A percentile compares a stretch with the other conserved stretches of the same genome.
phyloP scores from a whole-genome alignment of 1,139 yeast species.

The Yamadazyma atlantica region DNA sequence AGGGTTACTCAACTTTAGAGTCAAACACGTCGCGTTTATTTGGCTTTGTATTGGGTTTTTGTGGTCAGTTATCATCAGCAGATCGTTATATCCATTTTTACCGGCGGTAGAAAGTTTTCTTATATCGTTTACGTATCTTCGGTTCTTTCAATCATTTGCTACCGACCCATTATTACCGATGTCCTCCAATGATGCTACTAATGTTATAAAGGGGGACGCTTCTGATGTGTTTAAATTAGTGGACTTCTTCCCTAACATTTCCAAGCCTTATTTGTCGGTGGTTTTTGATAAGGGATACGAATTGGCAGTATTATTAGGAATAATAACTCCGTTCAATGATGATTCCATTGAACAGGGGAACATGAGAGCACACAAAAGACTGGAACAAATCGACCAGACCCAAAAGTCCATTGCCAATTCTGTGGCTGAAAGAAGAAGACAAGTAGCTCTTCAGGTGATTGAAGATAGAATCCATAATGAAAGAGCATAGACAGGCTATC shows the following conservation, averaged over 20 bases:
- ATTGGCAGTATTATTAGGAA: constrained; percentile 50
- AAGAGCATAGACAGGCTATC: constrained; percentile 5
- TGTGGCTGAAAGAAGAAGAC: constrained; percentile 82
- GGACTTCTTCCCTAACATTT: constrained; percentile 71
- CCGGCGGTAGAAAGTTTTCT: constrained; percentile 73
- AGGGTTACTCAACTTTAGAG: constrained; percentile 63
- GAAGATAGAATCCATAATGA: constrained; percentile 64
- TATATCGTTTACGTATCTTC: constrained; percentile 68
- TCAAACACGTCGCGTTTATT: constrained; percentile 72
- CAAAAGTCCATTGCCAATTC: constrained; percentile 50
- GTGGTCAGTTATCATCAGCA: constrained; percentile 40
- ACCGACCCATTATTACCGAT: constrained; percentile 42
- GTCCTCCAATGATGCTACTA: constrained; percentile 23
- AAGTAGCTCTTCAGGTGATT: constrained; percentile 77
- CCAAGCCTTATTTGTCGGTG: constrained; percentile 53
- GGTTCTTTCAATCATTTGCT: constrained; percentile 63
- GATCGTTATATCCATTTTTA: constrained; percentile 52
- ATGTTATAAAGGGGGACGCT: constrained; percentile 72
- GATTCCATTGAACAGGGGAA: constrained; percentile 75
- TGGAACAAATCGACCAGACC: constrained; percentile 41
- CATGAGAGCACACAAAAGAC: constrained; percentile 62
- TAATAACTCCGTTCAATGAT: constrained; percentile 67
- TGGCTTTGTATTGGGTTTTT: constrained; percentile 44
- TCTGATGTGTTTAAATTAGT: constrained; percentile 84
- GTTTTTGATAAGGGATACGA: constrained; percentile 57